Evolutionary conservation across 805 yeast species (phyloP).

Genomic region (Metschnikowia borealis): DNA sequence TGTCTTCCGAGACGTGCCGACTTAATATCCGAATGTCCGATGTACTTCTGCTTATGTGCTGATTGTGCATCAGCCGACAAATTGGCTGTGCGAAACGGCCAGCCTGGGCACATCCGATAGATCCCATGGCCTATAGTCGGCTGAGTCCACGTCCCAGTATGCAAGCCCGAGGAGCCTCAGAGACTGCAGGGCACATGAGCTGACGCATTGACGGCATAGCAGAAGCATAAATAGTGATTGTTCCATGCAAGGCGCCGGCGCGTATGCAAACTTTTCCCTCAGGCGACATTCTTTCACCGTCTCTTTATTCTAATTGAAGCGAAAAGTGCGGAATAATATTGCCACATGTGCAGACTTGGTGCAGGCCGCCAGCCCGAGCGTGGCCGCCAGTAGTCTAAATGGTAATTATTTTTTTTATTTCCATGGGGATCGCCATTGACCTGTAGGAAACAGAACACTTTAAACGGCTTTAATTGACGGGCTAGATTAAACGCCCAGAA

Average conservation of each 20-base stretch:
- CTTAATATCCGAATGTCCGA: neutral
- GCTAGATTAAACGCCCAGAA: neutral
- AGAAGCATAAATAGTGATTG: neutral
- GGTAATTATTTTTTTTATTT: too few species aligned
- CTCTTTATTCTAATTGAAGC: neutral
- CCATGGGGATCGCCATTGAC: neutral
- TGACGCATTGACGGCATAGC: neutral
- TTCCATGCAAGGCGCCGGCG: slow-evolving; percentile 1
- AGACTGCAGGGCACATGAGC: neutral
- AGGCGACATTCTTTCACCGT: neutral
- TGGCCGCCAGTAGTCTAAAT: too few species aligned
- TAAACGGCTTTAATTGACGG: too few species aligned
- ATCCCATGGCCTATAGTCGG: neutral
- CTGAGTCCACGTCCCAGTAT: neutral
- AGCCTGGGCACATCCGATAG: neutral
- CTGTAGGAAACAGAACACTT: too few species aligned
- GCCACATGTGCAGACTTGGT: neutral
- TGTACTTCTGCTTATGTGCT: neutral
- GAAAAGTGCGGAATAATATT: neutral
- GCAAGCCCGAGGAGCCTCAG: neutral
- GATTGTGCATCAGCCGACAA: neutral
- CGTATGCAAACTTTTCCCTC: neutral
- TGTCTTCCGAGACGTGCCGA: too few species aligned
- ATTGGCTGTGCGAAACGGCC: neutral
- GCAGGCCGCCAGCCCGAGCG: neutral